Conservation (phyloP, 257 asterid genomes). For the Plantago major region DNA sequence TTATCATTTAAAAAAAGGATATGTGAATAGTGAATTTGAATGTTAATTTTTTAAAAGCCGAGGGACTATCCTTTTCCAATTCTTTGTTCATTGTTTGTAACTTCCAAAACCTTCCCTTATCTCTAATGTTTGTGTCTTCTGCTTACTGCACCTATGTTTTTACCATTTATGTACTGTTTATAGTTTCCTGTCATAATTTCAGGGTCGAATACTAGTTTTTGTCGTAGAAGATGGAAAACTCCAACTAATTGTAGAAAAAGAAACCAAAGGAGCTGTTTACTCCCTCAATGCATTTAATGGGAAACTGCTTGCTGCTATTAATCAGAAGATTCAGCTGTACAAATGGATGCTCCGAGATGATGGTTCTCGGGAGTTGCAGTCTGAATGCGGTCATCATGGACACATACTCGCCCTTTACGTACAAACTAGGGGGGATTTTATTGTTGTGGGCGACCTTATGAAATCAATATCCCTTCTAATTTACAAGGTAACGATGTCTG, state of each 20-base stretch:
- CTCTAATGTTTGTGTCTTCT: neutral
- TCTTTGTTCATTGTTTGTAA: neutral
- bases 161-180: constrained; percentile 3
- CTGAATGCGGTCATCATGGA: constrained; percentile 97
- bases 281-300: constrained; percentile 92
- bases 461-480: constrained; percentile 88
- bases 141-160: neutral
- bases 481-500: constrained; percentile 61
- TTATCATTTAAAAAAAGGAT: too few relatives aligned
- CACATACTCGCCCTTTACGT: constrained; percentile 97
- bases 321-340: constrained; percentile 94
- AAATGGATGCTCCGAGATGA: constrained; percentile 96
- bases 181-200: constrained; percentile 18
- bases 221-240: constrained; percentile 97
- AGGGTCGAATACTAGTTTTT: constrained; percentile 95
- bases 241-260: constrained; percentile 85
- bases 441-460: constrained; percentile 96
- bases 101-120: neutral
- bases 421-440: constrained; percentile 96
- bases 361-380: constrained; percentile 85
- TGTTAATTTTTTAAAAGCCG: too few relatives aligned
- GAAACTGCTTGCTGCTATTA: constrained; percentile 92
- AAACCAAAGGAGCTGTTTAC: constrained; percentile 96
- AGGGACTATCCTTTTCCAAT: neutral
- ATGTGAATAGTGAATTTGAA: too few relatives aligned